Conservation (phyloP, 78 protist genomes). For the Capsaspora owczarzaki region DNA sequence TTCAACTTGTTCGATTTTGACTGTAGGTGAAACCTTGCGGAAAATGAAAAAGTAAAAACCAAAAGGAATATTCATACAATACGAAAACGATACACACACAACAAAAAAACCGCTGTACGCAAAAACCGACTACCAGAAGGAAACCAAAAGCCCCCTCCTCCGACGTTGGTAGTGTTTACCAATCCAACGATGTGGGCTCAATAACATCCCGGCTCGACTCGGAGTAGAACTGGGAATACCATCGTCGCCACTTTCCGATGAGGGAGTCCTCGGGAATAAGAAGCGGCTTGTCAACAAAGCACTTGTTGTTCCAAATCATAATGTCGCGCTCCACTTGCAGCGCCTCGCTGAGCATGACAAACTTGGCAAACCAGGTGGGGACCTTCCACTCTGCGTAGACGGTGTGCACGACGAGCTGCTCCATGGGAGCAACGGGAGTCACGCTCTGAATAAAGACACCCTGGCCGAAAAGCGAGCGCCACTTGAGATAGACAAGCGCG, state of each 20-base stretch:
- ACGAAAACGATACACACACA: no score
- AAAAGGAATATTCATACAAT: no score
- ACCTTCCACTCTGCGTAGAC: not conserved
- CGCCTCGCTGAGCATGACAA: not conserved
- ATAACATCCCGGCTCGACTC: no score
- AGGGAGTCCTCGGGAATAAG: conserved; percentile 5
- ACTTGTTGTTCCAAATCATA: conserved; percentile 11
- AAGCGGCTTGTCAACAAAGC: conserved; percentile 6
- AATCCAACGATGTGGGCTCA: no score
- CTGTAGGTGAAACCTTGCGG: no score
- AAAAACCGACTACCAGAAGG: no score
- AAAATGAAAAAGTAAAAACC: no score
- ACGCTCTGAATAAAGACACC: not conserved
- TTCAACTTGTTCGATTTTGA: no score
- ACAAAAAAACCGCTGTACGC: no score
- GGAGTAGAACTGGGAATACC: conserved; percentile 30
- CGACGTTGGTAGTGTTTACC: no score
- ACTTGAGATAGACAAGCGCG: conserved; percentile 11
- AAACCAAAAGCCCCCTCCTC: no score
- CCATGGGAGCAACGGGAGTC: conserved; percentile 4
- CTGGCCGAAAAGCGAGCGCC: not conserved
- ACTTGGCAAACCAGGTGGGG: not conserved
- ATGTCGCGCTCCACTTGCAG: conserved; percentile 5
- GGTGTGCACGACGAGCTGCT: conserved; percentile 2
- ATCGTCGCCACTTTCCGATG: conserved; percentile 9